A percentile compares a stretch with the other conserved stretches of the same genome.
Conservation (phyloP, 306 rosid species). For the Corylus avellana region DNA sequence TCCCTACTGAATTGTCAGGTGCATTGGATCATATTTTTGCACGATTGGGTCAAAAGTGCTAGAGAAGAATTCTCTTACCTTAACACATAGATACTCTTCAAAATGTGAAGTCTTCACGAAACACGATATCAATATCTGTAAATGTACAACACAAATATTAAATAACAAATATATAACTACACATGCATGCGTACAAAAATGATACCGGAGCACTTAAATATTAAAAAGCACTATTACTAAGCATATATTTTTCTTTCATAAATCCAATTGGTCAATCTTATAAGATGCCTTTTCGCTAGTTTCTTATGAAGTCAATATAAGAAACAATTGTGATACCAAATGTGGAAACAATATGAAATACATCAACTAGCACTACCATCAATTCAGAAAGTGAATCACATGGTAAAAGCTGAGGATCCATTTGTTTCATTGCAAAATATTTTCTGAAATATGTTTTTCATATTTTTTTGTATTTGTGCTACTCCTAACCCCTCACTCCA, state of each 20-base stretch:
- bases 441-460: too few relatives aligned
- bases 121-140: slow-evolving; percentile 86
- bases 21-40: not conserved
- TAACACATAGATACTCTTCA: slow-evolving; percentile 89
- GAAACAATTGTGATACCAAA: not conserved
- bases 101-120: slow-evolving; percentile 91
- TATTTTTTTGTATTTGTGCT: not conserved
- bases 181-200: not conserved
- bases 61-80: slow-evolving; percentile 53
- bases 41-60: not conserved
- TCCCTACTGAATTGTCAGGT: not conserved
- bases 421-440: not conserved
- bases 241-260: not conserved
- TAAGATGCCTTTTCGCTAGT: not conserved
- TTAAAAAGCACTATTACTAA: not conserved
- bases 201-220: not conserved
- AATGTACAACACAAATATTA: slow-evolving; percentile 21
- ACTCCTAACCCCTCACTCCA: not conserved
- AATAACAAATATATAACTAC: slow-evolving; percentile 13
- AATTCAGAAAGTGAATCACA: not conserved
- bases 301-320: not conserved
- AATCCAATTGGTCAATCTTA: slow-evolving; percentile 1
- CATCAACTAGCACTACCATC: not conserved
- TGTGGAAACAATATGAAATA: not conserved
- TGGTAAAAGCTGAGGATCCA: not conserved